Percentiles rank a stretch among this genome's conserved stretches.
Conservation (phyloP, 2,329 filamentous ascomycete species). For the Blumeria graminis region DNA sequence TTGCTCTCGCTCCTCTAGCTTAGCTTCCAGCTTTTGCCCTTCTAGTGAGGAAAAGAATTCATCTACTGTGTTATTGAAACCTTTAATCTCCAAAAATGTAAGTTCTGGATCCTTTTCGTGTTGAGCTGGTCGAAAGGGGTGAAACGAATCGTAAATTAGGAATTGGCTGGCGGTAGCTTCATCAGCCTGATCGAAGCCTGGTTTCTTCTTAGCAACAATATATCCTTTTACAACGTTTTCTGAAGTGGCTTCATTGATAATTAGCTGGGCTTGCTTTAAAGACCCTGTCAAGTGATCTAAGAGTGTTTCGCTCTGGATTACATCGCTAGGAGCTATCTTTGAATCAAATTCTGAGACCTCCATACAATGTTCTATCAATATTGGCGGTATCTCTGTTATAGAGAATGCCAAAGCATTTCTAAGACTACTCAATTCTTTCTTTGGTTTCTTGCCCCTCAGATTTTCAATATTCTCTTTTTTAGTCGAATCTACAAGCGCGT, state of each 20-base stretch:
- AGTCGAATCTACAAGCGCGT: slow-evolving; percentile 42
- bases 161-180: slow-evolving; percentile 16
- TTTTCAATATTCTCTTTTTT: slow-evolving; percentile 29
- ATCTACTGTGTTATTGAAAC: slow-evolving; percentile 83
- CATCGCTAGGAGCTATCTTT: slow-evolving; percentile 37
- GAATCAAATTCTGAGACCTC: slow-evolving; percentile 45
- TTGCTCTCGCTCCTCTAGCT: slow-evolving; percentile 58
- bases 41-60: slow-evolving; percentile 95
- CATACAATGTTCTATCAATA: slow-evolving; percentile 70
- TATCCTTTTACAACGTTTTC: slow-evolving; percentile 50
- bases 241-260: slow-evolving; percentile 44
- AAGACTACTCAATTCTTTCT: slow-evolving; percentile 51
- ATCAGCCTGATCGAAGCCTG: slow-evolving; percentile 13
- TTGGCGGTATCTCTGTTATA: slow-evolving; percentile 71
- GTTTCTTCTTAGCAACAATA: slow-evolving; percentile 52
- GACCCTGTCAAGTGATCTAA: slow-evolving; percentile 43
- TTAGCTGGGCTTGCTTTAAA: slow-evolving; percentile 42
- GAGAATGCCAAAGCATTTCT: slow-evolving; percentile 60
- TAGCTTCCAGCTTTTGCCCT: slow-evolving; percentile 72
- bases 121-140: slow-evolving; percentile 70
- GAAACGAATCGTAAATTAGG: slow-evolving; percentile 78
- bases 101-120: slow-evolving; percentile 42
- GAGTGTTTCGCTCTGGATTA: slow-evolving; percentile 39
- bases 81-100: slow-evolving; percentile 51
- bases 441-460: slow-evolving; percentile 37